Conservation (phyloP, 192 early-diverging fungal genomes). For the Cladochytrium replicatum region DNA sequence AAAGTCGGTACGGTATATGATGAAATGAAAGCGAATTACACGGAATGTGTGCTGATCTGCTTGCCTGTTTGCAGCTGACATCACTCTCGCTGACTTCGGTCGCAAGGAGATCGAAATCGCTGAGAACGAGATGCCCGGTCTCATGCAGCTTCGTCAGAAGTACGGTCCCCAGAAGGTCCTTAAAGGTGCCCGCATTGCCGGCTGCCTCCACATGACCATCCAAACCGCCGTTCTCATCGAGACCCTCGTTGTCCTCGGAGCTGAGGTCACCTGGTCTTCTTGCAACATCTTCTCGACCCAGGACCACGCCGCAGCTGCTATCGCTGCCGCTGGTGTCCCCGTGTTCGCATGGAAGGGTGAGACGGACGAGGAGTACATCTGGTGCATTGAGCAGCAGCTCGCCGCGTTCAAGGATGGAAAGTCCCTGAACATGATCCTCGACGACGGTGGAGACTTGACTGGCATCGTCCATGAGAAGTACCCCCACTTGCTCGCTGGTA, state of each 20-base stretch:
- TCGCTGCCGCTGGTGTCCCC: constrained; percentile 84
- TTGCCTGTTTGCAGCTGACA: too few relatives aligned
- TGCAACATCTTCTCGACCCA: constrained; percentile 98
- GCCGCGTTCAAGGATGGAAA: constrained; percentile 84
- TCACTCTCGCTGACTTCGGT: constrained; percentile 88
- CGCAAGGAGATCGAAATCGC: constrained; percentile 93
- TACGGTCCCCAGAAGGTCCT: constrained; percentile 85
- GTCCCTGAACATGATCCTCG: constrained; percentile 97
- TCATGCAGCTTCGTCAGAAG: constrained; percentile 88
- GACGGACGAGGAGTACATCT: constrained; percentile 98
- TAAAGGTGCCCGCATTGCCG: constrained; percentile 90
- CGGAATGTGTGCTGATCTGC: too few relatives aligned
- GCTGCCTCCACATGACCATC: constrained; percentile 99
- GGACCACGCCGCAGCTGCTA: constrained; percentile 97
- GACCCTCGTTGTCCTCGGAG: constrained; percentile 89
- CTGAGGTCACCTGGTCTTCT: constrained; percentile 81
- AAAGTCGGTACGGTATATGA: too few relatives aligned
- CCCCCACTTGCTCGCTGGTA: constrained; percentile 72
- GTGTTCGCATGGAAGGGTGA: constrained; percentile 99
- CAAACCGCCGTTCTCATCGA: constrained; percentile 98
- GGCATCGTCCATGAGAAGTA: constrained; percentile 91
- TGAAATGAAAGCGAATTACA: too few relatives aligned
- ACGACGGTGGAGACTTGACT: constrained; percentile 98
- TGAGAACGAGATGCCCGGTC: constrained; percentile 98
- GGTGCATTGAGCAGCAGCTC: constrained; percentile 97